Evolutionary conservation across 352 stramenopile genomes (phyloP), one percentile per base, ranked within the genome.

Genomic region (Globisporangium carolinianum): DNA sequence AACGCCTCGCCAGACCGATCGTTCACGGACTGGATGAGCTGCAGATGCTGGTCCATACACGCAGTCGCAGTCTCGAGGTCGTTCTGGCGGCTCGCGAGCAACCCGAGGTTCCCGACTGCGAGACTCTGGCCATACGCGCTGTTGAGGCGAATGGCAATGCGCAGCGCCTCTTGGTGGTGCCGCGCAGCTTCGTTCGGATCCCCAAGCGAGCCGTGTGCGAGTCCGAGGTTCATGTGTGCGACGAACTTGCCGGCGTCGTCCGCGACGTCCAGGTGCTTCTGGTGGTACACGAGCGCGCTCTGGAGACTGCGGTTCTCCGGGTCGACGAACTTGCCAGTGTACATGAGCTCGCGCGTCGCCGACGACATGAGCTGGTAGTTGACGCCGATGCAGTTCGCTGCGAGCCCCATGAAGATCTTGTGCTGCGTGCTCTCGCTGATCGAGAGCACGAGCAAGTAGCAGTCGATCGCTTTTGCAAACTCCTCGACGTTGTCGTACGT

Each of bases 11-110:
- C 83, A 12, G 79, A 63, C 9, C 69, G 74, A 62, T 96, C 86
- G 41, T 79, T 80, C 15, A 96, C 76, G 36, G 79, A 87, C 66
- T 96, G 86, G 18, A 94, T 85, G 10, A 96, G 78, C 65, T 97
- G 87, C 9, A 97, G 58, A 61, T 96, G 86, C 69, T 96, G 88
- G 55, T 97, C 88, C 67, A 97, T 84, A 58, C 87, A 97, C 6
- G 87, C 83, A 8, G 73, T 62, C 0, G 87, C 86, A 5, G 86
- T 96, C 9, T 87, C 69, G 14, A 83, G 38, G 53, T 96, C 88
- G 38, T 80, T 82, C 58, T 95, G 86, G n/a, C 84, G 73, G 51
- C 85, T 89, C 10, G 86, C 87, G 14, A 97, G 61, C 11, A 94
- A 69, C 0, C 88, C 87, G 4, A 97, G 69, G 58, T 97, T 97